These are phyloP conservation scores for Straminergon stramineum DNA, from an alignment of 225 moss, liverwort and hornwort species.

Conservation along the genomic window DNA sequence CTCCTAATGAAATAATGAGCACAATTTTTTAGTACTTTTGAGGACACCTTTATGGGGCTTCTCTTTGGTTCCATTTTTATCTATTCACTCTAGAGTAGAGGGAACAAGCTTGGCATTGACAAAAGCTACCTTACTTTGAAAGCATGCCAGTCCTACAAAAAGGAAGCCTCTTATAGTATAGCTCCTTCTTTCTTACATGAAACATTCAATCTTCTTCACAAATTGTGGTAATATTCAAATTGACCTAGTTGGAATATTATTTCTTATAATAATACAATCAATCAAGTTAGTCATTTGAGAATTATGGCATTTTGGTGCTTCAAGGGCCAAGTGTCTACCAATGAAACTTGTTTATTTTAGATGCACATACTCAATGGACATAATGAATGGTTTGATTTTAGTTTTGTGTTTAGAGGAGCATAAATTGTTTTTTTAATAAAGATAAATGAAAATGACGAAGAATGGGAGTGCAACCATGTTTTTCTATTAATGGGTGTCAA, in stretches of 20 bases:
- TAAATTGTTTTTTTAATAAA: not conserved
- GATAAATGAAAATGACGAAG: not conserved
- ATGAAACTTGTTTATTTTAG: not conserved
- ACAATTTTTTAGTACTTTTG: too few species aligned
- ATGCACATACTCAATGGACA: too few species aligned
- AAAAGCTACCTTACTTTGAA: not conserved
- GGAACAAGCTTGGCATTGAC: not conserved
- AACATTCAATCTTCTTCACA: not conserved
- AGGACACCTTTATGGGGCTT: not conserved
- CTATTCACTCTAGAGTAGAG: fast-evolving
- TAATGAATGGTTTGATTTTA: too few species aligned
- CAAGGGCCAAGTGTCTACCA: not conserved
- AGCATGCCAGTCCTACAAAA: fast-evolving
- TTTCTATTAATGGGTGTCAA: not conserved
- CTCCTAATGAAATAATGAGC: not conserved
- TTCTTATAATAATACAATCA: not conserved
- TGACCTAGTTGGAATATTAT: not conserved
- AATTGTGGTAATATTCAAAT: not conserved
- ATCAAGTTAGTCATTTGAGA: not conserved
- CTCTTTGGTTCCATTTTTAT: not conserved
- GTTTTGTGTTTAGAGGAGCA: not conserved
- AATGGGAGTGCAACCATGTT: not conserved
- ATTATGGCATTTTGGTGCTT: not conserved
- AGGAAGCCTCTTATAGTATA: not conserved
- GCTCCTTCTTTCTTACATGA: not conserved